Evolutionary conservation across 2,329 filamentous ascomycete species (phyloP).

Genomic region (Dactylellina cionopaga): DNA sequence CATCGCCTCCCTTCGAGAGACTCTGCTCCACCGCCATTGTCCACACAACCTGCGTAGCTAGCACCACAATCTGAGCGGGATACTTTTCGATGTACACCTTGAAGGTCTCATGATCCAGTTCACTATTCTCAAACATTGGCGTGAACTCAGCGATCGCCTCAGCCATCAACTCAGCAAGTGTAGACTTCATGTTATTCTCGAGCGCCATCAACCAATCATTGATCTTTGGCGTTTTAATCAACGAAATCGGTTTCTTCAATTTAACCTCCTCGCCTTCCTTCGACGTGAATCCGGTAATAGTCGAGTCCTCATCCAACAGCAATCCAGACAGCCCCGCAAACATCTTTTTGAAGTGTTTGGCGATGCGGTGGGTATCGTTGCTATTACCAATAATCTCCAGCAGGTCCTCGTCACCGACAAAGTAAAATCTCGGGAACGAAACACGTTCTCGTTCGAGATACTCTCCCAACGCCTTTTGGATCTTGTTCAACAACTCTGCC

Average conservation of each 20-base stretch:
- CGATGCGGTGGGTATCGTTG: conserved; percentile 93
- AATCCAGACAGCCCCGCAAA: conserved; percentile 94
- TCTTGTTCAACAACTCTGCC: conserved; percentile 97
- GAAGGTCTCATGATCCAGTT: conserved; percentile 76
- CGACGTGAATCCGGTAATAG: conserved; percentile 91
- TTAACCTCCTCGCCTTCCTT: conserved; percentile 91
- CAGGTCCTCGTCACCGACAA: conserved; percentile 97
- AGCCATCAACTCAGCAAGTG: conserved; percentile 86
- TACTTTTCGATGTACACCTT: conserved; percentile 83
- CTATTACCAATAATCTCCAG: conserved; percentile 99
- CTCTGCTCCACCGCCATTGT: conserved; percentile 80
- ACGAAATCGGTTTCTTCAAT: conserved; percentile 88
- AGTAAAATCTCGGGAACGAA: conserved; percentile 98
- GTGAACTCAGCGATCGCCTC: conserved; percentile 87
- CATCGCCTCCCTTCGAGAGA: conserved; percentile 78
- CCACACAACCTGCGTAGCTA: conserved; percentile 94
- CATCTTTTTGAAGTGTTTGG: conserved; percentile 99
- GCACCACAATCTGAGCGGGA: conserved; percentile 92
- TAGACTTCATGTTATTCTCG: conserved; percentile 92
- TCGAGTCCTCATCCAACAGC: conserved; percentile 86
- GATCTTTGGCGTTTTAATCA: conserved; percentile 93
- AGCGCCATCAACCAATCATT: conserved; percentile 98
- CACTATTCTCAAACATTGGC: conserved; percentile 76
- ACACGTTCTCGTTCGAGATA: conserved; percentile 98
- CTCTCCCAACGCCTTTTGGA: conserved; percentile 97